Conservation (phyloP, 2,329 filamentous ascomycete genomes). For the Neurospora sp. region DNA sequence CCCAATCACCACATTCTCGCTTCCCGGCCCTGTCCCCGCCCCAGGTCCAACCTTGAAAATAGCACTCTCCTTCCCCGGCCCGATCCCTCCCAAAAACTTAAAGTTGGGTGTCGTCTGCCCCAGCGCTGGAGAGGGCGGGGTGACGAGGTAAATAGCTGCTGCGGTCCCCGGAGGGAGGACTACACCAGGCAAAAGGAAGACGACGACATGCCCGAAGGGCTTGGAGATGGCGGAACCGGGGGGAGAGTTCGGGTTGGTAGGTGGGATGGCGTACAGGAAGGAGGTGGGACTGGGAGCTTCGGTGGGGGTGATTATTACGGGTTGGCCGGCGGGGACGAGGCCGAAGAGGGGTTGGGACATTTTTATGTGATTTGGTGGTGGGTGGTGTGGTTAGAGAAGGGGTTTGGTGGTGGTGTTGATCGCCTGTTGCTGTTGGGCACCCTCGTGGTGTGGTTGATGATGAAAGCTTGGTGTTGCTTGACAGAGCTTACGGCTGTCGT, state of each 20-base stretch:
- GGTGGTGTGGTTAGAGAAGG: background rate
- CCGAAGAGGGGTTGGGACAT: constrained; percentile 42
- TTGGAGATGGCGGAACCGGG: constrained; percentile 17
- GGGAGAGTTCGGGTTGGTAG: constrained; percentile 20
- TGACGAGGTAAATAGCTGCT: constrained; percentile 77
- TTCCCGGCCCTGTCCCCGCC: constrained; percentile 6
- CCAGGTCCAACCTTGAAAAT: constrained; percentile 64
- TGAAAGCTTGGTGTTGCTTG: background rate
- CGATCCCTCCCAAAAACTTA: constrained; percentile 79
- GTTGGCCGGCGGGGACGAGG: constrained; percentile 49
- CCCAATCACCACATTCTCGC: constrained; percentile 57
- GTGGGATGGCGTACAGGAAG: constrained; percentile 44
- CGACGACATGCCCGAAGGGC: constrained; percentile 70
- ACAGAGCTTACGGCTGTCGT: background rate
- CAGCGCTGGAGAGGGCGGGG: constrained; percentile 34
- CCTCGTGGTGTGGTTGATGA: background rate
- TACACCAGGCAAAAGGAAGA: constrained; percentile 77
- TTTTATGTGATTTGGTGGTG: constrained; percentile 20
- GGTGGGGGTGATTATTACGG: constrained; percentile 44
- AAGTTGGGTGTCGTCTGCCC: constrained; percentile 47
- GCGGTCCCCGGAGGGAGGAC: constrained; percentile 65
- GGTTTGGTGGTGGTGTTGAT: background rate
- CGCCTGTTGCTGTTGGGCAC: background rate
- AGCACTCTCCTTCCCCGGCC: constrained; percentile 80
- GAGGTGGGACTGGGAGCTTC: constrained; percentile 43